Evolutionary conservation across 2,329 filamentous ascomycete species (phyloP), one percentile per base, ranked within the genome.

Genomic region (Sordariomycetes sp.): DNA sequence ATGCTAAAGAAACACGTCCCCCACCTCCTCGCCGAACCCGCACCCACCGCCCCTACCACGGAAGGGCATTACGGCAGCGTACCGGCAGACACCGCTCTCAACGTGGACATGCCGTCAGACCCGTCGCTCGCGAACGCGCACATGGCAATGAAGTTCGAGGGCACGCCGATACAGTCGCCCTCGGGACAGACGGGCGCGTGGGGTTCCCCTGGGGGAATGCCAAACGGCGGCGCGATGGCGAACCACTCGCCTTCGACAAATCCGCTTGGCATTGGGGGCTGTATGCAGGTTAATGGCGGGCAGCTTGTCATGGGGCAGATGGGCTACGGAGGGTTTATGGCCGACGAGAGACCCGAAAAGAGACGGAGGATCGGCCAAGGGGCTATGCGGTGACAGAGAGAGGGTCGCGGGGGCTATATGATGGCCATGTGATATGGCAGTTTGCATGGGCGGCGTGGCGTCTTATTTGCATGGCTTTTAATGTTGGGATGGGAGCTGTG

Each of bases 1-100:
- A 88, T 96, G 74, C 79, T 99, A 34, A 89, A 94, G 71, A 95
- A 93, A 68, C 90, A 97, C 68, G 78, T 97, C 55, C 80, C 83
- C n/a, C 87, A 91, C 68, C 79, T 96, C 61, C 86, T 95, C 46
- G 32, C 22, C 32, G 24, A 52, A 24, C 43, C 46, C n/a, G 37
- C 55, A 3, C 55, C 55, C 25, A 18, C 37, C 18, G 46, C 55
- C 6, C 28, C 43, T 28, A 34, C 50, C 8, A 46, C 22, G 11
- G 25, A 53, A 3, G 46, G 46, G 6, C 55, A 46, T n/a, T 57
- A 57, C 32, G 32, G 24, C 25, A 20, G 48, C 28, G 46, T 52
- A 11, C 55, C 52, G 32, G 28, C 48, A 16, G 46, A 46, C 12
- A 34, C 46, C 5, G 24, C 10, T 14, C 11, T 57, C 28, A 40